phyloP scores from a whole-genome alignment of 2,329 filamentous ascomycete genomes.

The Colletotrichum lupini region DNA sequence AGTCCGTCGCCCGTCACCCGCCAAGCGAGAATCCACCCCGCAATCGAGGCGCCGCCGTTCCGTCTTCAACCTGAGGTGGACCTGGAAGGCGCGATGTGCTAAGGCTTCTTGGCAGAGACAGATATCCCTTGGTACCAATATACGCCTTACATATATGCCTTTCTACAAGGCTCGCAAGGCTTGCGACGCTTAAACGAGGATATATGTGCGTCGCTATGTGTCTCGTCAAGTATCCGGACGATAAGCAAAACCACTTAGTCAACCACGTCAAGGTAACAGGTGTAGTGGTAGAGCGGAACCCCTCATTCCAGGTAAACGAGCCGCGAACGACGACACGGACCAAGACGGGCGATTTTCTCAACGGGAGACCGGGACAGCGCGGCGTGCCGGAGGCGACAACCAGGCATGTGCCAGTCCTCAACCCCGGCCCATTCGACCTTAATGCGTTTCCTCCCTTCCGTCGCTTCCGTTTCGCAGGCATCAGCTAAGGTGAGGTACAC shows the following conservation, averaged over 20 bases:
- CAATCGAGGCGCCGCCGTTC: conserved; percentile 19
- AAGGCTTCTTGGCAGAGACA: background rate
- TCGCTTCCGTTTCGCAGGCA: conserved; percentile 19
- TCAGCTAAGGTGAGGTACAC: background rate
- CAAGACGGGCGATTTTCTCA: background rate
- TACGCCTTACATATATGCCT: background rate
- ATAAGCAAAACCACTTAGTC: background rate
- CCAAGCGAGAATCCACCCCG: conserved; percentile 24
- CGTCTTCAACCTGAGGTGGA: background rate
- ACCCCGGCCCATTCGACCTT: conserved; percentile 5
- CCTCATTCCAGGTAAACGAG: conserved; percentile 13
- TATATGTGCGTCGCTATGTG: background rate
- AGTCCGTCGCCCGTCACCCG: conserved; percentile 10
- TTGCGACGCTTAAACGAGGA: background rate
- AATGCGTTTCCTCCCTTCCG: conserved; percentile 2
- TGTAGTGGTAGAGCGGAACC: background rate
- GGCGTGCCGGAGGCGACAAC: background rate
- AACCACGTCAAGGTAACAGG: background rate
- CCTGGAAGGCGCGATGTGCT: background rate
- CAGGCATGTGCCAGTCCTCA: conserved; percentile 8
- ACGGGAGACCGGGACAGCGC: background rate
- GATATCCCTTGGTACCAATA: background rate
- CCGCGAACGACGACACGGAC: conserved; percentile 12
- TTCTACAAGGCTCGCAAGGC: too few species aligned
- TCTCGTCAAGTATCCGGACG: background rate